These are phyloP conservation scores for Cryphonectria naterciae DNA, from an alignment of 2,329 filamentous ascomycete genomes.

Conservation along the genomic window DNA sequence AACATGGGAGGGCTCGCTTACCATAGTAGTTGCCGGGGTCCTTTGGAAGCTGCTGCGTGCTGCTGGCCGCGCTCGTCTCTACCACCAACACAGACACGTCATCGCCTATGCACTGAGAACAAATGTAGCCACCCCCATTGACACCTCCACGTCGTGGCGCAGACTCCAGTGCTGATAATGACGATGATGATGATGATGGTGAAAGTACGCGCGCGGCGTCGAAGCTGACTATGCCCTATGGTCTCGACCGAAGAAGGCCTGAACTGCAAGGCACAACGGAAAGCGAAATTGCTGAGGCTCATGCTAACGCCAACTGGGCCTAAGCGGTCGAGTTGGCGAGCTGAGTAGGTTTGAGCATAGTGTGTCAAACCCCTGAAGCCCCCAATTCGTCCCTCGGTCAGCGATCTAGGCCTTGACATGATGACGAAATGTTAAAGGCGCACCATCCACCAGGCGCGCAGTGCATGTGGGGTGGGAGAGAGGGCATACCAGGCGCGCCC, in stretches of 20 bases:
- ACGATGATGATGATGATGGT: not conserved
- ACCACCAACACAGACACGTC: conserved; percentile 1
- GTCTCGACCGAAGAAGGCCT: not conserved
- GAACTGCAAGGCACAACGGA: not conserved
- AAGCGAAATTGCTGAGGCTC: conserved; percentile 13
- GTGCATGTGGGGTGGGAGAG: not conserved
- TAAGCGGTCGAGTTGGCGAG: conserved; percentile 5
- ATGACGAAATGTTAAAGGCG: conserved; percentile 14
- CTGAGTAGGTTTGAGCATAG: conserved; percentile 9
- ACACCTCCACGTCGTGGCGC: not conserved
- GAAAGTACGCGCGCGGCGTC: not conserved
- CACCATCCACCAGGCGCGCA: not conserved
- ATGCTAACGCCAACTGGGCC: conserved; percentile 9
- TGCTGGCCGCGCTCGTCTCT: not conserved
- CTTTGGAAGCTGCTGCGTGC: conserved; percentile 25
- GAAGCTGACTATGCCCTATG: not conserved
- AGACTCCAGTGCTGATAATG: not conserved
- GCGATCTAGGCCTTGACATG: conserved; percentile 16
- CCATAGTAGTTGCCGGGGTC: conserved; percentile 6
- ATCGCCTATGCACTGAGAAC: not conserved
- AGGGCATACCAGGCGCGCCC: not conserved
- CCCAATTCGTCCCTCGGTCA: conserved; percentile 27
- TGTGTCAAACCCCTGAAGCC: not conserved
- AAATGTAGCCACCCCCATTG: not conserved
- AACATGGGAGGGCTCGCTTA: conserved; percentile 22